phyloP scores from a whole-genome alignment of 345 rosid species.

The Xanthoceras sorbifolium region DNA sequence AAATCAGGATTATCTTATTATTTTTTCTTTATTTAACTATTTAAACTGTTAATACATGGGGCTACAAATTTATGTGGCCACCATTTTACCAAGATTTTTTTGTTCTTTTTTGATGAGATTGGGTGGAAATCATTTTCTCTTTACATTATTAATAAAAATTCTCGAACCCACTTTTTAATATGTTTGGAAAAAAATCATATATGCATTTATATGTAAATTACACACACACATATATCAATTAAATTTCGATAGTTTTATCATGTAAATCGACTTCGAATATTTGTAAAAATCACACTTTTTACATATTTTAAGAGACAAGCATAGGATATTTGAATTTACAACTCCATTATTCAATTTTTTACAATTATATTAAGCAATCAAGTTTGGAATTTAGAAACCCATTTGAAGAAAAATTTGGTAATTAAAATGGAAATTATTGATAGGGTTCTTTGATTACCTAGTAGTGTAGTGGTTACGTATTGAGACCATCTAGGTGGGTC shows the following conservation, averaged over 20 bases:
- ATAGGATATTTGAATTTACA: background rate
- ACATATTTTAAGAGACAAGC: no score
- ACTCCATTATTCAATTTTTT: no score
- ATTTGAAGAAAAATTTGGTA: no score
- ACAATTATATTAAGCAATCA: no score
- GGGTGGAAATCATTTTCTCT: background rate
- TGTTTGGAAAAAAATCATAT: no score
- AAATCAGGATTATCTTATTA: background rate
- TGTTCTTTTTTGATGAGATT: background rate
- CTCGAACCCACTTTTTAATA: background rate
- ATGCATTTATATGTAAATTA: no score
- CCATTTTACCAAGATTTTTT: constrained; percentile 24
- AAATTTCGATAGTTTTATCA: no score
- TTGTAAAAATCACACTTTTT: no score
- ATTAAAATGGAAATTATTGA: background rate
- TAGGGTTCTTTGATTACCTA: background rate
- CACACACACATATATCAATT: no score
- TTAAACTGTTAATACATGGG: background rate
- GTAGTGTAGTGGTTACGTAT: background rate
- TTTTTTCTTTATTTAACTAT: constrained; percentile 18
- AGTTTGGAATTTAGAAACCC: no score
- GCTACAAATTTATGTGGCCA: constrained; percentile 19
- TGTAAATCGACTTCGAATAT: no score
- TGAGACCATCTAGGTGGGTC: background rate
- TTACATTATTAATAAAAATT: background rate